Percentiles rank a stretch among this genome's conserved stretches.
Evolutionary conservation across 75 land plant species (phyloP).

Genomic region (Chamaecyparis obtusa): DNA sequence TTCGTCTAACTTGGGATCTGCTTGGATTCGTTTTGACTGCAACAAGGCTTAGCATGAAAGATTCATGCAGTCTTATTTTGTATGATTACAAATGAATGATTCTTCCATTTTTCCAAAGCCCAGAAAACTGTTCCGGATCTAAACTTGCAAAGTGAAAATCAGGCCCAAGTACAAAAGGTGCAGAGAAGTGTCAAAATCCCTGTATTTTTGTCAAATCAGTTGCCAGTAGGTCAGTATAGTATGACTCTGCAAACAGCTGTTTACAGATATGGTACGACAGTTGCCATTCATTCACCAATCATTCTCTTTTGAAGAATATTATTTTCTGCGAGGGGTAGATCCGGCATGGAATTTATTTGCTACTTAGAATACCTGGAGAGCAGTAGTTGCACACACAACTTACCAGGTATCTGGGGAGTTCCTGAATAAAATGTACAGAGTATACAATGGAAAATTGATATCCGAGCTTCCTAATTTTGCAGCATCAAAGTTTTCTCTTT

Average conservation of each 20-base stretch:
- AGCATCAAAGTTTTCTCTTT: neutral
- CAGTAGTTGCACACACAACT: neutral
- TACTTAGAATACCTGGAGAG: conserved; percentile 6
- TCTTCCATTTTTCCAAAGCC: neutral
- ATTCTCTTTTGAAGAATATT: neutral
- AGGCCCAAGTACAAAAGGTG: neutral
- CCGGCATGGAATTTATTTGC: conserved; percentile 9
- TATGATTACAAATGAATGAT: neutral
- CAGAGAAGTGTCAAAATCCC: neutral
- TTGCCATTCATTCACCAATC: neutral
- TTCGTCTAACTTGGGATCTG: neutral
- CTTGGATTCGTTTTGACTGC: neutral
- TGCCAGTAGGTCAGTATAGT: neutral
- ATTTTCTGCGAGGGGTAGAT: neutral
- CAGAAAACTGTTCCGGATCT: neutral
- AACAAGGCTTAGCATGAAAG: neutral
- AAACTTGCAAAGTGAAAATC: neutral
- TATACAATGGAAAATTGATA: conserved; percentile 2
- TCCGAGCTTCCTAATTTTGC: conserved; percentile 10
- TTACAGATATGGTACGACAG: neutral
- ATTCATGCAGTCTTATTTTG: neutral
- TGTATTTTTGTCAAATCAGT: neutral
- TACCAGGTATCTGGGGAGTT: conserved; percentile 9
- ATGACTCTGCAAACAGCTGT: neutral
- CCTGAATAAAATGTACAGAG: conserved; percentile 9